phyloP scores from a whole-genome alignment of 2,329 filamentous ascomycete species.

The Capronia epimyces region DNA sequence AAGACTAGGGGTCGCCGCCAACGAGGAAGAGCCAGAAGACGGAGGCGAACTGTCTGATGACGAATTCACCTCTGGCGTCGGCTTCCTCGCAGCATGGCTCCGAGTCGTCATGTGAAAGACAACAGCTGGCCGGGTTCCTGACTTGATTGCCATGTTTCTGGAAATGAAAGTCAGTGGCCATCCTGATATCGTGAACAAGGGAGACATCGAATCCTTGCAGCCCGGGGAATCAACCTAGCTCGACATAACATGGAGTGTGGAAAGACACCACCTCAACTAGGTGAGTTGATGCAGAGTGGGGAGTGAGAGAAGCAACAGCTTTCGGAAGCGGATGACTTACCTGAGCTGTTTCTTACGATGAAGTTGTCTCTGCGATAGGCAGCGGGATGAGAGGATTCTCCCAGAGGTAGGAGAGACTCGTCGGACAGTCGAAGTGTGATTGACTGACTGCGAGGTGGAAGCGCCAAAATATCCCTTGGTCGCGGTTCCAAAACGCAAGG shows the following conservation, averaged over 20 bases:
- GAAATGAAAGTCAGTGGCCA: background rate
- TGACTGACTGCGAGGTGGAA: background rate
- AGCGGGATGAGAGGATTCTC: background rate
- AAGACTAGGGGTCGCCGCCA: background rate
- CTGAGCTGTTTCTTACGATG: background rate
- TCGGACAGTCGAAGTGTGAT: background rate
- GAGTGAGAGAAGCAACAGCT: too few species aligned
- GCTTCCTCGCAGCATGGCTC: constrained; percentile 3
- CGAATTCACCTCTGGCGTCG: background rate
- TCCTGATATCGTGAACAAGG: background rate
- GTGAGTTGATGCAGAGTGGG: too few species aligned
- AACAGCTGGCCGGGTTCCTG: background rate
- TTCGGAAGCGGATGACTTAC: background rate
- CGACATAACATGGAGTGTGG: too few species aligned
- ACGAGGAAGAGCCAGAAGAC: background rate
- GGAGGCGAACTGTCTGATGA: constrained; percentile 3
- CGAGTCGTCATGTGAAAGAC: constrained; percentile 23
- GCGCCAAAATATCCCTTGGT: background rate
- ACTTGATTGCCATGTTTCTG: background rate
- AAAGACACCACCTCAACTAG: too few species aligned
- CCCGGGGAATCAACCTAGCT: too few species aligned
- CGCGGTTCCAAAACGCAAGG: background rate
- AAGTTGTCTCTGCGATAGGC: background rate
- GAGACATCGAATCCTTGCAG: background rate
- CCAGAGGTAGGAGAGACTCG: background rate